Conservation (phyloP, 176 grass and related monocot species). For the bread wheat (Triticum aestivum) region DNA sequence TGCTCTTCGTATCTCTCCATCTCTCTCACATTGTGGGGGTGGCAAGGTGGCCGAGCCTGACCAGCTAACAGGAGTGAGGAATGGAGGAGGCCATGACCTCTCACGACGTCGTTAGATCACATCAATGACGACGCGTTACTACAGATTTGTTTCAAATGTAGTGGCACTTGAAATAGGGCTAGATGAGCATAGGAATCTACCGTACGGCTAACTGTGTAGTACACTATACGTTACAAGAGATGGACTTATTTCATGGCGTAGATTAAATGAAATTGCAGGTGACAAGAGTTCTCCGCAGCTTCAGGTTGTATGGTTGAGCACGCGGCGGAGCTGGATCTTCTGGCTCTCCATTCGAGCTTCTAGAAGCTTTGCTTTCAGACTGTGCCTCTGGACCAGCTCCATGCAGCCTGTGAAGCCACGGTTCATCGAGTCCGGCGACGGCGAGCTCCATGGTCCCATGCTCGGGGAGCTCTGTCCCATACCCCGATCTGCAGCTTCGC, state of each 20-base stretch:
- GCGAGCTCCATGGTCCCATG: conserved; percentile 68
- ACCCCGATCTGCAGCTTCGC: conserved; percentile 36
- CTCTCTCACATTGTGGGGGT: no score
- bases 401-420: conserved; percentile 76
- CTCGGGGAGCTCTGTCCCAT: conserved; percentile 45
- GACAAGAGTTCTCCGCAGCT: background rate
- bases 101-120: background rate
- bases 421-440: conserved; percentile 55
- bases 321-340: conserved; percentile 73
- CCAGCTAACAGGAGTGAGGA: no score
- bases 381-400: conserved; percentile 81
- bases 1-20: no score
- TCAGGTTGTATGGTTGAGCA: conserved; percentile 81
- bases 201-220: background rate
- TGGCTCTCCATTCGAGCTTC: conserved; percentile 87
- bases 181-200: conserved; percentile 11
- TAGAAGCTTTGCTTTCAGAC: conserved; percentile 76
- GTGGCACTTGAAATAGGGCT: conserved; percentile 17
- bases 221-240: conserved; percentile 27
- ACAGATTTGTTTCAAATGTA: conserved; percentile 23
- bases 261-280: background rate
- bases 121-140: background rate
- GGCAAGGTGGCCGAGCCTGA: no score
- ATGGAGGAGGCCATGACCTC: no score
- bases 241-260: conserved; percentile 35